Evolutionary conservation across 805 yeast species (phyloP).

Genomic region (Diddensiella caesifluorescens): DNA sequence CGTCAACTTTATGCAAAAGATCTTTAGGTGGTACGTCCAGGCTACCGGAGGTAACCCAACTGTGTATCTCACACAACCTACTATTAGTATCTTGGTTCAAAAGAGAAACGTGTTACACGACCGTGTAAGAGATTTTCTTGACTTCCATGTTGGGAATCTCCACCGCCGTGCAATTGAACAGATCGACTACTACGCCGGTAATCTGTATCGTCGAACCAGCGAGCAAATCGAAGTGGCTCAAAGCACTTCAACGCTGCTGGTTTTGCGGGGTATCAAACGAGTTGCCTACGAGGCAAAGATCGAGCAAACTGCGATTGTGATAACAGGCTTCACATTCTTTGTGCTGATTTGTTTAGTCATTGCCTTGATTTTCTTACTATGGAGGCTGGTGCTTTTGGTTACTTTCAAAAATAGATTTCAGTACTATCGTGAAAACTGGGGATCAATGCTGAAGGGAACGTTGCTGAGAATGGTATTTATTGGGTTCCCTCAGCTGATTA

Average conservation of each 20-base stretch:
- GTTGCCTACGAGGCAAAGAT: slow-evolving; percentile 70
- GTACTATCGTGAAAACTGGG: slow-evolving; percentile 53
- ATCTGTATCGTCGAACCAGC: neutral
- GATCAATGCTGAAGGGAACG: slow-evolving; percentile 65
- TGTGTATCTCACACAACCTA: slow-evolving; percentile 50
- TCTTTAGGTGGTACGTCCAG: slow-evolving; percentile 91
- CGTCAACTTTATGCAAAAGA: slow-evolving; percentile 73
- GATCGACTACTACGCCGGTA: neutral
- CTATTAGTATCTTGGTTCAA: slow-evolving; percentile 70
- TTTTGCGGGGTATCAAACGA: slow-evolving; percentile 82
- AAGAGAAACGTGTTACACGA: slow-evolving; percentile 35
- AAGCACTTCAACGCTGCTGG: slow-evolving; percentile 40
- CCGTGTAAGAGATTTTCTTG: slow-evolving; percentile 17
- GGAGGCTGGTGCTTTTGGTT: slow-evolving; percentile 42
- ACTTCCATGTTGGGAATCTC: slow-evolving; percentile 7
- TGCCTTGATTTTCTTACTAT: slow-evolving; percentile 51
- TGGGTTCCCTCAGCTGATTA: slow-evolving; percentile 76
- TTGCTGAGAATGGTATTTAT: slow-evolving; percentile 72
- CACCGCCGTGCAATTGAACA: neutral
- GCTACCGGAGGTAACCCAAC: slow-evolving; percentile 87
- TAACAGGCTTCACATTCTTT: slow-evolving; percentile 84
- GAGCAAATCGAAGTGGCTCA: slow-evolving; percentile 14
- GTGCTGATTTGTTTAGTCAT: slow-evolving; percentile 69
- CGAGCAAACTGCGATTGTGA: slow-evolving; percentile 77
- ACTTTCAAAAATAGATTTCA: slow-evolving; percentile 35